Evolutionary conservation across 257 asterid genomes (phyloP).

Genomic region (Plantago ovata): DNA sequence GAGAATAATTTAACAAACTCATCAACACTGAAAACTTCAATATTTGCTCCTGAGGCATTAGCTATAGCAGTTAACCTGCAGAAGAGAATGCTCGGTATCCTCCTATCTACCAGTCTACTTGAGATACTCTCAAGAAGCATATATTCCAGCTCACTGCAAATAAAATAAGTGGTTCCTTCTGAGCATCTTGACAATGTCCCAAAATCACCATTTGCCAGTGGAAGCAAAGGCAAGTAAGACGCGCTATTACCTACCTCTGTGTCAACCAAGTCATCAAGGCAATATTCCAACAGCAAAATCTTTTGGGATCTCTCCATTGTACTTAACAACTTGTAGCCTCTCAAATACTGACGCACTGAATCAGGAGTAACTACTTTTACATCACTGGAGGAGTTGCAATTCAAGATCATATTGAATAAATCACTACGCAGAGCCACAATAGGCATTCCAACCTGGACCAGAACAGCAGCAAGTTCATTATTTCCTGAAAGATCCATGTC

Average conservation of each 20-base stretch:
- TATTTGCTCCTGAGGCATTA: slow-evolving; percentile 72
- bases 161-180: slow-evolving; percentile 57
- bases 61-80: slow-evolving; percentile 70
- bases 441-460: slow-evolving; percentile 87
- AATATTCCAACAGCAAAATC: slow-evolving; percentile 78
- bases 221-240: slow-evolving; percentile 64
- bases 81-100: slow-evolving; percentile 52
- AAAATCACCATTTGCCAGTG: slow-evolving; percentile 85
- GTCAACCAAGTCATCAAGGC: slow-evolving; percentile 90
- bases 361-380: slow-evolving; percentile 77
- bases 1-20: slow-evolving; percentile 57
- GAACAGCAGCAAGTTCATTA: slow-evolving; percentile 61
- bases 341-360: slow-evolving; percentile 73
- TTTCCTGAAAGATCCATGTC: slow-evolving; percentile 50
- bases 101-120: slow-evolving; percentile 63
- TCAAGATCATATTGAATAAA: slow-evolving; percentile 64
- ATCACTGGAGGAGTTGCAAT: slow-evolving; percentile 40
- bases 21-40: slow-evolving; percentile 48
- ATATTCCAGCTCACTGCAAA: slow-evolving; percentile 78
- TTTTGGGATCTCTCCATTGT: slow-evolving; percentile 46
- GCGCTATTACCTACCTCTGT: slow-evolving; percentile 66
- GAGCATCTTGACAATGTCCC: slow-evolving; percentile 57
- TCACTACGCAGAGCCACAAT: slow-evolving; percentile 68
- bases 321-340: slow-evolving; percentile 37
- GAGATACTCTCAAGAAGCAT: slow-evolving; percentile 63